Evolutionary conservation across 1,284 basidiomycete genomes (phyloP), one percentile per base, ranked within the genome.

Genomic region (Cutaneotrichosporon cavernicola): DNA sequence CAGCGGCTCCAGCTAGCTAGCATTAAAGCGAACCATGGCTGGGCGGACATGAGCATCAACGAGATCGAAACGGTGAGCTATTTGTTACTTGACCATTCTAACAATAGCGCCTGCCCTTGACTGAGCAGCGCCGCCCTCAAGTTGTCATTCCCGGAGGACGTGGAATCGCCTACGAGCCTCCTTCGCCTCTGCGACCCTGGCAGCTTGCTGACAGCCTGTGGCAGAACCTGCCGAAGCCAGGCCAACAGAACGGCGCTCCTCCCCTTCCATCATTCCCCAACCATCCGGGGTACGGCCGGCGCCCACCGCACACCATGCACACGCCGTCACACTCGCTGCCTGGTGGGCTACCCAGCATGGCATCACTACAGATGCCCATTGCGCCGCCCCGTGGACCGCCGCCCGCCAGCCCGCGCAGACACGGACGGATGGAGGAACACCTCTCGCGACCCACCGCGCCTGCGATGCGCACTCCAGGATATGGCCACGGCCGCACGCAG

Each of bases 1-100:
- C 76, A 78, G 65, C 65, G 78, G 10, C 69, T 80, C 9, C 74
- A 79, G 64, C 67, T 80, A n/a, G 78, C 78, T 7, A 74, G 71
- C 26, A 69, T 80, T 57, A 80, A 80, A 62, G 72, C 76, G 38
- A 71, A 73, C 38, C 71, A 79, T 49, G 78, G 78, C 30, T 78
- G 76, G 78, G 71, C 67, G 10, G 76, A 76, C 56, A 76, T 78
- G 72, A 72, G 71, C 38, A 72, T 80, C 51, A 72, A 70, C 34
- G 76, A 80, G 67, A 78, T 80, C 56, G 78, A 80, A 64, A 70
- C 62, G 30, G 76, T 77, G 55, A 59, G 74, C 70, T 21, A 14
- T 9, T 7, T 26, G 8, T 21, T 36, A 14, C 10, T 46, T 26
- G n/a, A 1, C 26, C 26, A 26, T 26, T 26, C n/a, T 46, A 26